These are phyloP conservation scores for Macrolepiota fuliginosa DNA, from an alignment of 768 basidiomycete species.

Conservation along the genomic window DNA sequence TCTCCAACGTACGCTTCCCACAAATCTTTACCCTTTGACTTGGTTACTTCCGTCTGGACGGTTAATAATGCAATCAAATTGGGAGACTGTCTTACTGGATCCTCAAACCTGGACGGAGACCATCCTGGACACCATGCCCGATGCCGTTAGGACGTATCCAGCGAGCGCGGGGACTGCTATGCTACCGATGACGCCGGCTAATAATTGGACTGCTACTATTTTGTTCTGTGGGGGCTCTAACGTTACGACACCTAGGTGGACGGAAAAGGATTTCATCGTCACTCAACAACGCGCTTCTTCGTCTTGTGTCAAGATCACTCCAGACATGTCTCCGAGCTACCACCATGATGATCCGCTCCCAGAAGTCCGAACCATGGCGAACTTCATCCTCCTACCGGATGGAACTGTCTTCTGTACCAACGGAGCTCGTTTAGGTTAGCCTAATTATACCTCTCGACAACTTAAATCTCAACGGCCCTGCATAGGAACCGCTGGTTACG, in stretches of 20 bases:
- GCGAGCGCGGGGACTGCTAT: slow-evolving; percentile 75
- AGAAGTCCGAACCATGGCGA: slow-evolving; percentile 69
- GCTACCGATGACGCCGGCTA: slow-evolving; percentile 76
- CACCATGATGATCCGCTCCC: slow-evolving; percentile 63
- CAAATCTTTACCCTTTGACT: slow-evolving; percentile 72
- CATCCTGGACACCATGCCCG: slow-evolving; percentile 56
- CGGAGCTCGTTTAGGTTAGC: slow-evolving; percentile 21
- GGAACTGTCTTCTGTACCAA: slow-evolving; percentile 66
- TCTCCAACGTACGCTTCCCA: slow-evolving; percentile 63
- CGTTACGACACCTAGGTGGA: slow-evolving; percentile 35
- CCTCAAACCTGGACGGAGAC: slow-evolving; percentile 54
- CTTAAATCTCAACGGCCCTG: too few relatives aligned
- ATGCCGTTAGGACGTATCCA: slow-evolving; percentile 69
- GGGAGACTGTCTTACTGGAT: slow-evolving; percentile 34
- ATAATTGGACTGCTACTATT: slow-evolving; percentile 80
- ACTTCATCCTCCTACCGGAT: slow-evolving; percentile 66
- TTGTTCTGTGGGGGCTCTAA: slow-evolving; percentile 83
- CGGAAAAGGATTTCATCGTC: slow-evolving; percentile 39
- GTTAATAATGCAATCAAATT: slow-evolving; percentile 60
- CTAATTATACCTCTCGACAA: too few relatives aligned
- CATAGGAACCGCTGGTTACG: too few relatives aligned
- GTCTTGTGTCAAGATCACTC: slow-evolving; percentile 77
- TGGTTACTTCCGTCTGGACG: slow-evolving; percentile 69
- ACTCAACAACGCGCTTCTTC: slow-evolving; percentile 53
- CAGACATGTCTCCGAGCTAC: slow-evolving; percentile 53